Conservation (phyloP, 768 basidiomycete genomes). For the Clavulina sp. region DNA sequence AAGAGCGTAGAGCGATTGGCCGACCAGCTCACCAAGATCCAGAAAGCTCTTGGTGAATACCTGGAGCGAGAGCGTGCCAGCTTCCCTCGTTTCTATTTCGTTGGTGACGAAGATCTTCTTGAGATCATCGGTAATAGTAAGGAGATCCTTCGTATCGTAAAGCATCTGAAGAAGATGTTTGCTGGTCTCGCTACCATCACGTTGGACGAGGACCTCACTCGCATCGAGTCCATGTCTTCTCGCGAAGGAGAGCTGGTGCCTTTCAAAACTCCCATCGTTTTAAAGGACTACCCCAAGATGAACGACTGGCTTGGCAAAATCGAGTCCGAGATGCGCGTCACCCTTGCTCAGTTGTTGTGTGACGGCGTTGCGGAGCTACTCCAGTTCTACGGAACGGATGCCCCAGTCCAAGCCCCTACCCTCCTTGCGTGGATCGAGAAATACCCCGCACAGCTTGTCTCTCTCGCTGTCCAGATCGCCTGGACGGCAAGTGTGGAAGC, state of each 20-base stretch:
- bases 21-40: conserved; percentile 92
- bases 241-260: conserved; percentile 87
- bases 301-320: conserved; percentile 95
- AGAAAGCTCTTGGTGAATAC: conserved; percentile 98
- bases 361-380: conserved; percentile 69
- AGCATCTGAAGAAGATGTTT: conserved; percentile 99
- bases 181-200: conserved; percentile 84
- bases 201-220: conserved; percentile 72
- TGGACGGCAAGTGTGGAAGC: conserved; percentile 80
- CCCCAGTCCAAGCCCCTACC: conserved; percentile 39
- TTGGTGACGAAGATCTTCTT: conserved; percentile 94
- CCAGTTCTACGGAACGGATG: conserved; percentile 54
- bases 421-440: conserved; percentile 85
- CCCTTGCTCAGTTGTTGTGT: conserved; percentile 65
- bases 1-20: conserved; percentile 94
- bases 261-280: conserved; percentile 64
- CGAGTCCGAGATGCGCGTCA: conserved; percentile 83
- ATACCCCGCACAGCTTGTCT: conserved; percentile 91
- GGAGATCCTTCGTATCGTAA: conserved; percentile 94
- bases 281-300: conserved; percentile 93
- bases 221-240: conserved; percentile 87
- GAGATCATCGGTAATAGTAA: conserved; percentile 99
- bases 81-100: conserved; percentile 99
- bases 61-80: conserved; percentile 92
- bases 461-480: conserved; percentile 83